These are phyloP conservation scores for Xerocomus potaroensis DNA, from an alignment of 768 basidiomycete species.

Conservation along the genomic window DNA sequence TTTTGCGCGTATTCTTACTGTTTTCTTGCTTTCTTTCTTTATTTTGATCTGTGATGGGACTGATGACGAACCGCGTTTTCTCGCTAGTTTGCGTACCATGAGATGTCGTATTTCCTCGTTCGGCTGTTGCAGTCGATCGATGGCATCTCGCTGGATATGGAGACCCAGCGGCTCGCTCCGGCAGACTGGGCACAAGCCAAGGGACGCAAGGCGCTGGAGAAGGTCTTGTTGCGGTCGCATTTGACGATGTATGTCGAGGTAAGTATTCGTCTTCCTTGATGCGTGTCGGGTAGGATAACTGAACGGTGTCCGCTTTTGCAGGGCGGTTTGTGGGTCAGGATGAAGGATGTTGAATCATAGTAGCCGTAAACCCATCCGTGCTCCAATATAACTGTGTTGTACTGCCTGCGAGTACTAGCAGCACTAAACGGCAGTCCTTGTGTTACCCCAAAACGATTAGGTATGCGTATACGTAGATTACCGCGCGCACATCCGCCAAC, in stretches of 20 bases:
- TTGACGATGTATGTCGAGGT: constrained; percentile 43
- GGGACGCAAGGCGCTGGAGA: constrained; percentile 38
- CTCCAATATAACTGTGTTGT: no score
- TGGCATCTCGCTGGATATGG: constrained; percentile 35
- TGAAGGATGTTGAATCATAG: no score
- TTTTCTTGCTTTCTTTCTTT: no score
- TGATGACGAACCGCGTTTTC: no score
- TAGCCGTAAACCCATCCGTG: no score
- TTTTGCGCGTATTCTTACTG: no score
- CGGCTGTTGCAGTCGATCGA: constrained; percentile 49
- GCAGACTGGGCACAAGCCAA: constrained; percentile 30
- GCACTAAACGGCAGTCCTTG: no score
- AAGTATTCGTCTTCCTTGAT: constrained; percentile 9
- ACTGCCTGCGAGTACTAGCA: no score
- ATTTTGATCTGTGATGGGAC: no score
- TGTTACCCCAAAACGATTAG: no score
- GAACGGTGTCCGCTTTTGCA: not conserved
- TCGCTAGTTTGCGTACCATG: constrained; percentile 51
- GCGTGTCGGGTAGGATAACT: not conserved
- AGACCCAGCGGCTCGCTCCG: constrained; percentile 33
- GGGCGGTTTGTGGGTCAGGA: constrained; percentile 26
- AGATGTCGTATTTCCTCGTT: constrained; percentile 50
- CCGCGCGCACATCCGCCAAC: no score
- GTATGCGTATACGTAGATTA: no score
- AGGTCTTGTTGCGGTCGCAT: constrained; percentile 36